A percentile compares a stretch with the other conserved stretches of the same genome.
Conservation (phyloP, 2,329 filamentous ascomycete species). For the Alternaria sp. region DNA sequence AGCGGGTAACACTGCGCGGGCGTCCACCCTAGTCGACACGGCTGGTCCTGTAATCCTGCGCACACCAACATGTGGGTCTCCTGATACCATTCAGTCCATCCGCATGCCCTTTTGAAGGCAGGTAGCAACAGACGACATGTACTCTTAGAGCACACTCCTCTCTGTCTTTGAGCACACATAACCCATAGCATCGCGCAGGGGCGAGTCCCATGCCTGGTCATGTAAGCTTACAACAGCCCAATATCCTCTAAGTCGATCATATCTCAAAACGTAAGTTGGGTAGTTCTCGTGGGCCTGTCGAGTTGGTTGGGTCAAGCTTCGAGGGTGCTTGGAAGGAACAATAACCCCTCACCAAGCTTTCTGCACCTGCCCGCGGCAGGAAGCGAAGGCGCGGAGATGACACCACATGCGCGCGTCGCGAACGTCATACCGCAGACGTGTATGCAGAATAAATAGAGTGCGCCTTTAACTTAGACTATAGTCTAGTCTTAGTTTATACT, state of each 20-base stretch:
- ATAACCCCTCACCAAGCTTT: conserved; percentile 4
- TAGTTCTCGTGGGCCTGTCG: neutral
- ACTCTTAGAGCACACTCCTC: neutral
- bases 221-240: neutral
- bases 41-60: neutral
- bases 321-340: neutral
- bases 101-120: neutral
- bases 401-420: neutral
- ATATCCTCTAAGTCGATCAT: neutral
- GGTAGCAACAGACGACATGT: neutral
- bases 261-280: no score
- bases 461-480: no score
- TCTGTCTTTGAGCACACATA: neutral
- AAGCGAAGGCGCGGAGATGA: conserved; percentile 3
- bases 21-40: neutral
- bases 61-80: neutral
- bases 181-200: neutral
- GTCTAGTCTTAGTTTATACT: no score
- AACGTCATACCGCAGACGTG: neutral
- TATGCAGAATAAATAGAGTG: no score
- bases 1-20: neutral
- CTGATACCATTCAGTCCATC: neutral
- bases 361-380: conserved; percentile 1
- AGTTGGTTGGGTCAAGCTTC: neutral
- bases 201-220: neutral